Percentiles rank a stretch among this genome's conserved stretches.
These are phyloP conservation scores for Fusarium redolens DNA, from an alignment of 2,329 filamentous ascomycete genomes.

Conservation along the genomic window DNA sequence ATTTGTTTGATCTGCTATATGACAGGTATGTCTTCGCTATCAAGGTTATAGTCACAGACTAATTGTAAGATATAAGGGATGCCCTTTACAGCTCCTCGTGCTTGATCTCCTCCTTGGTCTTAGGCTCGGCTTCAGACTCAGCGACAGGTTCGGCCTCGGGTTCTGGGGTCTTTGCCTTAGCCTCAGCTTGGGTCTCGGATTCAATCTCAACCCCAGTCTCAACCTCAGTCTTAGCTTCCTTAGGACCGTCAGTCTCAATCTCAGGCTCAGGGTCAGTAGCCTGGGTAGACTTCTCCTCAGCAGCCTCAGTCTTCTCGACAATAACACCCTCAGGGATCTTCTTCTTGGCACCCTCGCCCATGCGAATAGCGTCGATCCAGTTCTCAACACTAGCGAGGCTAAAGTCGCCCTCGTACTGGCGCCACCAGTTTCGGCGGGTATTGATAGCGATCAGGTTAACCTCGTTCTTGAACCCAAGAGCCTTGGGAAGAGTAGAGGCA, in stretches of 20 bases:
- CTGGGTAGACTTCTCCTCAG: constrained; percentile 22
- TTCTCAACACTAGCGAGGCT: constrained; percentile 74
- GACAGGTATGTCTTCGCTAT: constrained; percentile 36
- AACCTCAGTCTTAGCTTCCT: constrained; percentile 37
- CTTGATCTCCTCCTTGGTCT: constrained; percentile 46
- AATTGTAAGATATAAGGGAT: constrained; percentile 30
- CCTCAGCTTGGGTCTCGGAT: constrained; percentile 29
- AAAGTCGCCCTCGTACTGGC: constrained; percentile 73
- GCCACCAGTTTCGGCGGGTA: constrained; percentile 87
- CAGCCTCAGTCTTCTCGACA: constrained; percentile 46
- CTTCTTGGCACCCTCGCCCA: constrained; percentile 86
- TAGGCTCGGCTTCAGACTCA: constrained; percentile 42
- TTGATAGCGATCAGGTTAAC: constrained; percentile 86
- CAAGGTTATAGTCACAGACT: constrained; percentile 34
- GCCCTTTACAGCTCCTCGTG: constrained; percentile 63
- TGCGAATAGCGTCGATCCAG: constrained; percentile 91
- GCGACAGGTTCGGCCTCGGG: constrained; percentile 30
- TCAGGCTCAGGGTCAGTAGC: constrained; percentile 45
- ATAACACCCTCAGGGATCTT: constrained; percentile 75
- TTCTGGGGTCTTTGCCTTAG: constrained; percentile 33
- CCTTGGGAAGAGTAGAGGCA: constrained; percentile 55
- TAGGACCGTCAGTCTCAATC: constrained; percentile 40
- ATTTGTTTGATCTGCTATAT: constrained; percentile 32
- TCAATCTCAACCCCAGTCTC: constrained; percentile 37
- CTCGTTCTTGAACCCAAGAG: constrained; percentile 69